Conservation (phyloP, 2,329 filamentous ascomycete genomes). For the Magnaporthiopsis incrustans region DNA sequence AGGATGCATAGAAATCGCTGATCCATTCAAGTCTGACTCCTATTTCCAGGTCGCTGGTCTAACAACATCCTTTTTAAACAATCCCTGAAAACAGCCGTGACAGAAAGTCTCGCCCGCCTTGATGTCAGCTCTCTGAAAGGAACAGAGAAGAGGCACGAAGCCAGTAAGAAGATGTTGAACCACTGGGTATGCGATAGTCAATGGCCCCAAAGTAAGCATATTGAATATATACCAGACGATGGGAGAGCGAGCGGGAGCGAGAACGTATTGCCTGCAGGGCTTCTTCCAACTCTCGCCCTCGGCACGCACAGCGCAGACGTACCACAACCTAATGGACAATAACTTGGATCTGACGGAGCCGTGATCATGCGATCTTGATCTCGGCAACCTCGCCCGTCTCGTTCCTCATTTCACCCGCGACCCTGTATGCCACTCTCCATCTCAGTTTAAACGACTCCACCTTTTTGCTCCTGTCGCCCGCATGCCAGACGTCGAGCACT, state of each 20-base stretch:
- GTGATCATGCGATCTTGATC: conserved; percentile 58
- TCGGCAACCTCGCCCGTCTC: conserved; percentile 82
- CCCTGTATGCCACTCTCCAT: conserved; percentile 76
- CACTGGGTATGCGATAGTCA: neutral
- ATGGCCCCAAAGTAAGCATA: neutral
- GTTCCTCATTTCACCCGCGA: conserved; percentile 53
- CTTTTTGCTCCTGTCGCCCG: conserved; percentile 58
- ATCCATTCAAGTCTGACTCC: no score
- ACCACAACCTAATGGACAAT: neutral
- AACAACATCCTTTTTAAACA: no score
- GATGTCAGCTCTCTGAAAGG: no score
- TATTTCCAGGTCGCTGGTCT: no score
- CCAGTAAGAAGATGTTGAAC: no score
- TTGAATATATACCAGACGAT: neutral
- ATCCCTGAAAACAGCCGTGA: no score
- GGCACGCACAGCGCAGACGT: neutral
- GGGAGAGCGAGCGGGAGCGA: neutral
- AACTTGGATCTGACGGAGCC: neutral
- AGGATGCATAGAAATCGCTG: no score
- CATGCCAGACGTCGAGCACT: conserved; percentile 65
- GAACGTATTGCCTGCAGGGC: neutral
- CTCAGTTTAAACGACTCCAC: conserved; percentile 80
- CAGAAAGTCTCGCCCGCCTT: no score
- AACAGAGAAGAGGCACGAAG: no score
- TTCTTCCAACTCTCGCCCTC: neutral